Evolutionary conservation across 2,329 filamentous ascomycete genomes (phyloP).

Genomic region (Rhinocladiella mackenziei): DNA sequence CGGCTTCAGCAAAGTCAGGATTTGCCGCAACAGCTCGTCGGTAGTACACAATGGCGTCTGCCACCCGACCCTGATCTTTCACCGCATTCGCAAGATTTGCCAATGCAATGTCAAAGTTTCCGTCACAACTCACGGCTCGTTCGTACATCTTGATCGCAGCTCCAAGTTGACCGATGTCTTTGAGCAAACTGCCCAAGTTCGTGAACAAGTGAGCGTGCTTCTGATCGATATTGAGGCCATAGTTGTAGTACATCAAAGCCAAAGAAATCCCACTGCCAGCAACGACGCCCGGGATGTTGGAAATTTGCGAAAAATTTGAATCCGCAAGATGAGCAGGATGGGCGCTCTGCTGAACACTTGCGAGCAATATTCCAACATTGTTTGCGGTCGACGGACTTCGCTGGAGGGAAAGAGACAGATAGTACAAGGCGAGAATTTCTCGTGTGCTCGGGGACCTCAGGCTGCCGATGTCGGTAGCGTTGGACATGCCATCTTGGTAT

Average conservation of each 20-base stretch:
- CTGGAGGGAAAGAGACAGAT: constrained; percentile 87
- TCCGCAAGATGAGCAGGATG: constrained; percentile 39
- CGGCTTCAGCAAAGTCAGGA: constrained; percentile 92
- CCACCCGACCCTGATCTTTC: constrained; percentile 89
- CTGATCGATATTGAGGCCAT: constrained; percentile 79
- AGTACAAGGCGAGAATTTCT: constrained; percentile 92
- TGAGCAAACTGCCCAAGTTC: constrained; percentile 88
- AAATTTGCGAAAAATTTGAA: constrained; percentile 29
- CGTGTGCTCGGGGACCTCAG: constrained; percentile 71
- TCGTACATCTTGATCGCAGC: constrained; percentile 97
- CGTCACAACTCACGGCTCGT: constrained; percentile 84
- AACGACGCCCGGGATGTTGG: constrained; percentile 63
- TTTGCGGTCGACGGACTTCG: constrained; percentile 97
- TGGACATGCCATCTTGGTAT: constrained; percentile 83
- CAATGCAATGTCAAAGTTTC: constrained; percentile 92
- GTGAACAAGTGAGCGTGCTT: constrained; percentile 95
- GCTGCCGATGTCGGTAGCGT: constrained; percentile 51
- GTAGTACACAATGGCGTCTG: constrained; percentile 89
- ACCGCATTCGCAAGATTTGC: constrained; percentile 97
- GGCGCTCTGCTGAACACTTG: constrained; percentile 74
- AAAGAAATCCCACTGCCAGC: constrained; percentile 84
- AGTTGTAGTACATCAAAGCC: constrained; percentile 91
- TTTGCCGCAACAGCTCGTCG: constrained; percentile 85
- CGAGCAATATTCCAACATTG: constrained; percentile 95
- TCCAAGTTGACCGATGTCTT: constrained; percentile 90